Evolutionary conservation across 768 basidiomycete species (phyloP).

Genomic region (Hericium alpestre): DNA sequence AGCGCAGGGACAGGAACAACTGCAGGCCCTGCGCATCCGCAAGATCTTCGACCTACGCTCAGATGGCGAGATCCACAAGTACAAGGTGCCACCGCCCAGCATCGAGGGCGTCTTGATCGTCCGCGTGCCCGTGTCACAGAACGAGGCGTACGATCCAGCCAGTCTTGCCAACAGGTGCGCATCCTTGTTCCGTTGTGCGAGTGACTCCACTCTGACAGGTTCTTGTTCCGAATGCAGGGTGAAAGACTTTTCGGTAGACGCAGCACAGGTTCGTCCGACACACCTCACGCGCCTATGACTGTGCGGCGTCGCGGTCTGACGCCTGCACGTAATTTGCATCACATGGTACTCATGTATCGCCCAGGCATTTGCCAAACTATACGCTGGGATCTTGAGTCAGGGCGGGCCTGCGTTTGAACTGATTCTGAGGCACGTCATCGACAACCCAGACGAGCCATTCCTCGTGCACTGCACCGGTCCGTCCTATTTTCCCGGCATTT

Average conservation of each 20-base stretch:
- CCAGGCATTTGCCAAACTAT: background rate
- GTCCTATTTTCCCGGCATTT: background rate
- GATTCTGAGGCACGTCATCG: constrained; percentile 29
- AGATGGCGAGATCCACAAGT: constrained; percentile 24
- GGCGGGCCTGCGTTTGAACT: background rate
- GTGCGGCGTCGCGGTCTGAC: background rate
- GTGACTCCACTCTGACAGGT: background rate
- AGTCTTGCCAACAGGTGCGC: background rate
- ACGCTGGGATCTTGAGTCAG: background rate
- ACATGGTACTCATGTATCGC: background rate
- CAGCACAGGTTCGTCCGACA: constrained; percentile 15
- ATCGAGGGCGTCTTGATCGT: background rate
- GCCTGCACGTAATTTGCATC: background rate
- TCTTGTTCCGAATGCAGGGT: constrained; percentile 19
- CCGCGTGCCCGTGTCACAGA: background rate
- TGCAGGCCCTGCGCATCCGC: constrained; percentile 24
- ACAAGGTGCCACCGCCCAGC: constrained; percentile 22
- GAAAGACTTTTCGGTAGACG: constrained; percentile 19
- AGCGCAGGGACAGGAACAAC: constrained; percentile 22
- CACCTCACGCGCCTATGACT: constrained; percentile 7
- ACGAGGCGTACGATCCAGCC: background rate
- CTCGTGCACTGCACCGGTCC: constrained; percentile 35
- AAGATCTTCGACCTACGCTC: constrained; percentile 32
- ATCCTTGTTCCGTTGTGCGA: background rate
- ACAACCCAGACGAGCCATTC: constrained; percentile 28